A percentile compares a stretch with the other conserved stretches of the same genome.
phyloP scores from a whole-genome alignment of 768 basidiomycete genomes.

The Holtermanniella nyarrowii region DNA sequence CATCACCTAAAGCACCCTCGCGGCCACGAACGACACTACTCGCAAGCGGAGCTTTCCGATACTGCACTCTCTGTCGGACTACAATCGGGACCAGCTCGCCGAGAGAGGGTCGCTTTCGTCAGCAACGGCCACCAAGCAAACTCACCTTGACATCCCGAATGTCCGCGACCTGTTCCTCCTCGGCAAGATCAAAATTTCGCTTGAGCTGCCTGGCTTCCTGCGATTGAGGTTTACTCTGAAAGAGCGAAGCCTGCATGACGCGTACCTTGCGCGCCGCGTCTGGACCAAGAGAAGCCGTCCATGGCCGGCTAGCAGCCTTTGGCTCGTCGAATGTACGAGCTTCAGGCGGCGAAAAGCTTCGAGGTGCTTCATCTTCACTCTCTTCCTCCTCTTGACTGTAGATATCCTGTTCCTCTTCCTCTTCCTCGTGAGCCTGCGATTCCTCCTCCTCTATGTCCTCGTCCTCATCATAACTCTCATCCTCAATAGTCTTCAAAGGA shows the following conservation, averaged over 20 bases:
- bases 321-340: conserved; percentile 1
- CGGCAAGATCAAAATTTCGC: conserved; percentile 36
- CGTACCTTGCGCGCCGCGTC: conserved; percentile 31
- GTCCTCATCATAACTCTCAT: conserved; percentile 4
- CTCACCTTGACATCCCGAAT: conserved; percentile 29
- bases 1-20: conserved; percentile 64
- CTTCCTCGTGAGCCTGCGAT: conserved; percentile 11
- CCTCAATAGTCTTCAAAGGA: not conserved
- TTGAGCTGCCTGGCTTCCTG: not conserved
- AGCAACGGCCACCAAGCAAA: conserved; percentile 1
- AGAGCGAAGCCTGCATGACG: conserved; percentile 38
- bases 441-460: conserved; percentile 18
- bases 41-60: conserved; percentile 54
- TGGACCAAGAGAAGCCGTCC: conserved; percentile 17
- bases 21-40: conserved; percentile 54
- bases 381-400: conserved; percentile 9
- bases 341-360: not conserved
- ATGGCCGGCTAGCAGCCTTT: conserved; percentile 13
- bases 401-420: conserved; percentile 12
- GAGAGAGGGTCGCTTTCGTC: conserved; percentile 61
- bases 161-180: conserved; percentile 25
- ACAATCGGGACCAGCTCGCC: conserved; percentile 47
- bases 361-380: not conserved
- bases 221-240: conserved; percentile 4
- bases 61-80: conserved; percentile 70